Conservation (phyloP, 805 yeast species). For the Kluyveromyces aestuarii region DNA sequence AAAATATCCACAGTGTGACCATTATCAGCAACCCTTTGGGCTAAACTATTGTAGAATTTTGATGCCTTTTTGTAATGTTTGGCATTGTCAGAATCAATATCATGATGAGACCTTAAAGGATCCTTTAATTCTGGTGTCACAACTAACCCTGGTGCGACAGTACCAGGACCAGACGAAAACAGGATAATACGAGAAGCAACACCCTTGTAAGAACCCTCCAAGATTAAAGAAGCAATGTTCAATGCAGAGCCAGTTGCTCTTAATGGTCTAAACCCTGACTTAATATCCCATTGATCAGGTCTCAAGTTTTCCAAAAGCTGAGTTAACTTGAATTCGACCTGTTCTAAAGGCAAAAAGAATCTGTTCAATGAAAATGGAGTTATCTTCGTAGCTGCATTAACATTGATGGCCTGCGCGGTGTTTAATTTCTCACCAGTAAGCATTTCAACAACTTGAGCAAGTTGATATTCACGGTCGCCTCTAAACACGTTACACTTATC, state of each 20-base stretch:
- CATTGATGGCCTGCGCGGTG: slow-evolving; percentile 19
- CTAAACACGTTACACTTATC: slow-evolving; percentile 75
- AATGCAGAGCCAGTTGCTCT: slow-evolving; percentile 93
- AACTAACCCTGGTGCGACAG: slow-evolving; percentile 88
- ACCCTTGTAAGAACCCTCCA: slow-evolving; percentile 76
- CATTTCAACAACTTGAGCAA: slow-evolving; percentile 49
- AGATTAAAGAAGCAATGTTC: slow-evolving; percentile 69
- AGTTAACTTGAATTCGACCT: slow-evolving; percentile 77
- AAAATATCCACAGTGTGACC: slow-evolving; percentile 83
- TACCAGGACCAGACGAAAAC: slow-evolving; percentile 92
- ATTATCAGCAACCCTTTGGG: slow-evolving; percentile 58
- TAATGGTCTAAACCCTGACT: slow-evolving; percentile 72
- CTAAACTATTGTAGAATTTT: slow-evolving; percentile 68
- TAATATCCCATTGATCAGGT: slow-evolving; percentile 83
- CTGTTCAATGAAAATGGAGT: slow-evolving; percentile 43
- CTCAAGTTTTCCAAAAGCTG: slow-evolving; percentile 68
- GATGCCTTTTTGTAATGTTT: slow-evolving; percentile 80
- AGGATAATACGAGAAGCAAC: slow-evolving; percentile 83
- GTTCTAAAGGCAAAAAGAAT: slow-evolving; percentile 64
- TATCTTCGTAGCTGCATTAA: slow-evolving; percentile 23
- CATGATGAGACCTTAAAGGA: slow-evolving; percentile 95
- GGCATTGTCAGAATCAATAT: slow-evolving; percentile 85
- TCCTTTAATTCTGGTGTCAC: slow-evolving; percentile 88
- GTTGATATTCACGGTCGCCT: slow-evolving; percentile 74
- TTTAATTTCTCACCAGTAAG: slow-evolving; percentile 48